phyloP scores from a whole-genome alignment of 345 rosid genomes.

The Lepidium africanum region DNA sequence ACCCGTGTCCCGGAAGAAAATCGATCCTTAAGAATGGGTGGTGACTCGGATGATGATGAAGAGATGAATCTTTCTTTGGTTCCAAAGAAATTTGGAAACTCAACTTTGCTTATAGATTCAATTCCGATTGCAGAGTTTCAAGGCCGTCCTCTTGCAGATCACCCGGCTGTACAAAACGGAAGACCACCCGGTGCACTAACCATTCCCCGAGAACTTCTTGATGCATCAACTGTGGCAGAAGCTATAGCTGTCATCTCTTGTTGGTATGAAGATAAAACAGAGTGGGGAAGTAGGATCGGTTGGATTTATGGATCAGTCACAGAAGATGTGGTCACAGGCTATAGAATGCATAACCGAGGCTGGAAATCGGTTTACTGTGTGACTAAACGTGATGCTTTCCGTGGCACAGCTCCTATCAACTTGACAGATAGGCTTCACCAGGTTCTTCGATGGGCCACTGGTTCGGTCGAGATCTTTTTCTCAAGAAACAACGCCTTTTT shows the following conservation, averaged over 20 bases:
- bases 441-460: slow-evolving; percentile 97
- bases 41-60: slow-evolving; percentile 82
- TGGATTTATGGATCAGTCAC: slow-evolving; percentile 99
- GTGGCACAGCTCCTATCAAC: slow-evolving; percentile 96
- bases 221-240: slow-evolving; percentile 95
- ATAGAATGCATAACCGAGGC: slow-evolving; percentile 96
- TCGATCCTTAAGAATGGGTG: slow-evolving; percentile 87
- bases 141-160: slow-evolving; percentile 97
- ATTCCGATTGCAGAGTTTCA: slow-evolving; percentile 92
- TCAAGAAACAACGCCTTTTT: slow-evolving; percentile 87
- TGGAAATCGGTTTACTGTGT: slow-evolving; percentile 99
- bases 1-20: slow-evolving; percentile 64
- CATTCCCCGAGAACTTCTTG: slow-evolving; percentile 87
- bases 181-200: slow-evolving; percentile 95
- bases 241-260: slow-evolving; percentile 96
- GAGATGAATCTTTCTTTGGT: slow-evolving; percentile 76
- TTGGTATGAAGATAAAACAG: slow-evolving; percentile 99
- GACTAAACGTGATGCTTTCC: slow-evolving; percentile 92
- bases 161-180: slow-evolving; percentile 91
- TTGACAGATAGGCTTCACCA: slow-evolving; percentile 97
- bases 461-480: slow-evolving; percentile 95
- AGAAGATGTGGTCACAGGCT: slow-evolving; percentile 97
- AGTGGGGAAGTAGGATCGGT: slow-evolving; percentile 90
- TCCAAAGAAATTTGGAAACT: slow-evolving; percentile 88
- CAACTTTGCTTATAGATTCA: slow-evolving; percentile 76